Percentiles rank a stretch among this genome's conserved stretches.
Evolutionary conservation across 306 rosid genomes (phyloP).

Genomic region (Begonia peltatifolia): DNA sequence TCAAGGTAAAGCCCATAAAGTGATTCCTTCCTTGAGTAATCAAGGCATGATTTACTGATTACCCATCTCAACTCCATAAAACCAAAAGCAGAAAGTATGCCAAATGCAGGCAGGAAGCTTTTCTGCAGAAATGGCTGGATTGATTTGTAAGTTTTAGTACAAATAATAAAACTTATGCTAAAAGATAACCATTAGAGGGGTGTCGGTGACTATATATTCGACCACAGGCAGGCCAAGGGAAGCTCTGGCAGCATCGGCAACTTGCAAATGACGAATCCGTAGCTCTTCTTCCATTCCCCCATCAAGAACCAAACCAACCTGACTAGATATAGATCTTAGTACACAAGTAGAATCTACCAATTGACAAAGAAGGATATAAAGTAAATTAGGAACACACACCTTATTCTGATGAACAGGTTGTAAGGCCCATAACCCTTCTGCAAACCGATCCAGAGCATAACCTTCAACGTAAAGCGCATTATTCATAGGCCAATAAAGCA

Average conservation of each 20-base stretch:
- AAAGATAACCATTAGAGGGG: conserved; percentile 50
- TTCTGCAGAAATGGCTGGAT: no score
- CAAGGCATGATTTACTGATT: no score
- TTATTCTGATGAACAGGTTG: conserved; percentile 75
- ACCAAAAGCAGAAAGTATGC: no score
- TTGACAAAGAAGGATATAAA: not conserved
- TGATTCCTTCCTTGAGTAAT: no score
- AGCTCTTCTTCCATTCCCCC: conserved; percentile 77
- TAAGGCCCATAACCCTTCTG: conserved; percentile 81
- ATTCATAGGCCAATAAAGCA: conserved; percentile 86
- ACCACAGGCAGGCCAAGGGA: conserved; percentile 83
- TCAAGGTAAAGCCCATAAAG: no score
- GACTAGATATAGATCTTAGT: conserved; percentile 4
- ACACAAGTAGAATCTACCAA: not conserved
- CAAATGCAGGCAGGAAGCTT: no score
- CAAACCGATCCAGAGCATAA: conserved; percentile 78
- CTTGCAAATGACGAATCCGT: conserved; percentile 67
- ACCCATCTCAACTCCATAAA: no score
- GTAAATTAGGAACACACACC: conserved; percentile 24
- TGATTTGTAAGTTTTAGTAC: no score
- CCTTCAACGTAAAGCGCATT: conserved; percentile 80
- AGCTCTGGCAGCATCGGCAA: conserved; percentile 81
- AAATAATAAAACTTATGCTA: no score
- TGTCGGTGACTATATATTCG: conserved; percentile 64
- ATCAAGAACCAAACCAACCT: conserved; percentile 88